These are phyloP conservation scores for Tuber umbilicatum DNA, from an alignment of 495 filamentous ascomycete genomes.

Conservation along the genomic window DNA sequence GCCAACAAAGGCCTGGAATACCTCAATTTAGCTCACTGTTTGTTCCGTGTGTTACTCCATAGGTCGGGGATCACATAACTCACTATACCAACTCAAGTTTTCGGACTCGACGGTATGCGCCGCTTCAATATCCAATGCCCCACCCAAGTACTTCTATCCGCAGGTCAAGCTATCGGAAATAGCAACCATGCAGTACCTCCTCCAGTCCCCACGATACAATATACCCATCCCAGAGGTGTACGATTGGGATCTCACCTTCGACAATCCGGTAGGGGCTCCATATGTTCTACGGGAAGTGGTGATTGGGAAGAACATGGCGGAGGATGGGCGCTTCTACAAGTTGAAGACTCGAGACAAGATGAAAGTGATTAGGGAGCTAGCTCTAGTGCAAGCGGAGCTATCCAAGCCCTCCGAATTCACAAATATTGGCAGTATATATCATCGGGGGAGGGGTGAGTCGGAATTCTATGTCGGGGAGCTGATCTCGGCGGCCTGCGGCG, in stretches of 20 bases:
- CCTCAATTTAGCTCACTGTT: conserved; percentile 21
- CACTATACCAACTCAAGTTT: conserved; percentile 38
- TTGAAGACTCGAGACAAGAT: conserved; percentile 31
- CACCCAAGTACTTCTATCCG: conserved; percentile 36
- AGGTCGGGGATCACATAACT: conserved; percentile 42
- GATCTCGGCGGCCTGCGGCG: conserved; percentile 32
- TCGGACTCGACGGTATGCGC: conserved; percentile 39
- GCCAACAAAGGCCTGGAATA: conserved; percentile 20
- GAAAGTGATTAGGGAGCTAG: conserved; percentile 39
- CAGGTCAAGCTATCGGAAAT: conserved; percentile 41
- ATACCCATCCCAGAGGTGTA: conserved; percentile 39
- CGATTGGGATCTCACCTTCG: conserved; percentile 38
- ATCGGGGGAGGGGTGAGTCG: conserved; percentile 18
- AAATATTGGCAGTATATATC: conserved; percentile 40
- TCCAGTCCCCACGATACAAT: conserved; percentile 36
- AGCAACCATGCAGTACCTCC: conserved; percentile 41
- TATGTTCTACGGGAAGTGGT: conserved; percentile 41
- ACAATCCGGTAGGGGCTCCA: conserved; percentile 40
- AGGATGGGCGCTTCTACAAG: conserved; percentile 38
- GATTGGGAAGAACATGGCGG: conserved; percentile 38
- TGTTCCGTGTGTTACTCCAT: conserved; percentile 13
- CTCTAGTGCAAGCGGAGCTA: conserved; percentile 38
- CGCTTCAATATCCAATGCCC: conserved; percentile 41
- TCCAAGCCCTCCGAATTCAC: conserved; percentile 41
- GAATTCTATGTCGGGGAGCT: conserved; percentile 40